Evolutionary conservation across 352 stramenopile species (phyloP), one percentile per base, ranked within the genome.

Genomic region (Phytophthora pseudosyringae): DNA sequence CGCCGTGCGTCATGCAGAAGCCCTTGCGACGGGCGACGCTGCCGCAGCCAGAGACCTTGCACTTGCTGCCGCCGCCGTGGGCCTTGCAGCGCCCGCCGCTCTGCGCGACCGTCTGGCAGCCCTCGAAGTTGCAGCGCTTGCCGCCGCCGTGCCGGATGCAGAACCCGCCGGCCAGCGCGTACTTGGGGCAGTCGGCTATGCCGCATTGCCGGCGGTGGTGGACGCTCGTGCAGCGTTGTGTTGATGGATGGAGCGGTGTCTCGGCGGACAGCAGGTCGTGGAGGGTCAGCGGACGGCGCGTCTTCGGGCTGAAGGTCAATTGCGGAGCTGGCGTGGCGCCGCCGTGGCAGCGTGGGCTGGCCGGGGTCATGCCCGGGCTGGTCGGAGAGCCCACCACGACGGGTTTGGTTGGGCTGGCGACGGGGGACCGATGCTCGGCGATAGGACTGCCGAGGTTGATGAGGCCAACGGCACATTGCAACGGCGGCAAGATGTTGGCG

Each of bases 21-120:
- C 83, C 81, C 47, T 87, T 86, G 59, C 85, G 78, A 0, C 84
- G 76, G 15, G 85, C 85, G n/a, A 89, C 80, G 32, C 75, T 90
- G 31, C 52, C 55, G 51, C 85, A 94, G 28, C 67, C 68, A 7
- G 45, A n/a, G 9, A 82, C 48, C 63, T 85, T 83, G 78, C 88
- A 96, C 52, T 90, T 90, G 65, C 86, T 94, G 35, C 88, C 88
- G 26, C 88, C 88, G 31, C 88, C 88, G 39, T 96, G 88, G 12
- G 84, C 82, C 60, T 92, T 95, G 75, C 88, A 96, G 4, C 84
- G 73, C 3, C 88, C 88, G 3, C 88, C 86, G 57, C 85, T 91
- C 53, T 95, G 83, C 8, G 88, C 86, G 8, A 91, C 84, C 0
- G 88, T 95, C 32, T 74, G 64, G 45, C 86, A 94, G 26, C 75